These are phyloP conservation scores for Fennellomyces sp. DNA, from an alignment of 371 early-diverging fungal genomes.

Conservation along the genomic window DNA sequence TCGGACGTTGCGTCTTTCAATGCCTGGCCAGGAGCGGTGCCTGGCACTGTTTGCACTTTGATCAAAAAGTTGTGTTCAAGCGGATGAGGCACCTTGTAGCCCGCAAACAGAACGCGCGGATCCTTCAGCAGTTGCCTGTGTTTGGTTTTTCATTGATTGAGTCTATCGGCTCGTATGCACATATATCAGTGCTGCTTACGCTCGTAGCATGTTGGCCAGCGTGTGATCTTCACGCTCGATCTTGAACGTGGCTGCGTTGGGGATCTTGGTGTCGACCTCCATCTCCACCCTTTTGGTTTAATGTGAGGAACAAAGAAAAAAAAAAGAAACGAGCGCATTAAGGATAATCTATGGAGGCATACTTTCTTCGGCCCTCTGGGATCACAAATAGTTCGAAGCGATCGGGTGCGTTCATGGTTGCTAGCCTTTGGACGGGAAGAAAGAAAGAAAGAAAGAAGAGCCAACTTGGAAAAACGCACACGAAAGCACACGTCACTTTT, in stretches of 20 bases:
- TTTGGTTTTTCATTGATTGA: background rate
- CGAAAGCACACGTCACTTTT: too few species aligned
- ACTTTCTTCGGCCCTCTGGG: conserved; percentile 91
- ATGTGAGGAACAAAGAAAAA: background rate
- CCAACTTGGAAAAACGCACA: too few species aligned
- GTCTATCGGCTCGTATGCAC: background rate
- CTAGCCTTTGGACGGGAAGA: too few species aligned
- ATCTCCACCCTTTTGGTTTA: conserved; percentile 69
- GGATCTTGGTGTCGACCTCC: conserved; percentile 88
- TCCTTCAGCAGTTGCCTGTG: conserved; percentile 88
- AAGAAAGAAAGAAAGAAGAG: too few species aligned
- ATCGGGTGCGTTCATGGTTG: conserved; percentile 92
- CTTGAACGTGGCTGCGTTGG: conserved; percentile 92
- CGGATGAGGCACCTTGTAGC: conserved; percentile 98
- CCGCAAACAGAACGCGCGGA: conserved; percentile 94
- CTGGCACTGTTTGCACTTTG: conserved; percentile 90
- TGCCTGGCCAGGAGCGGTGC: conserved; percentile 83
- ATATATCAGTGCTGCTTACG: conserved; percentile 53
- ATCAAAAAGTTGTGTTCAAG: conserved; percentile 90
- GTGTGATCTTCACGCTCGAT: conserved; percentile 98
- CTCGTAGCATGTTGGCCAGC: conserved; percentile 89
- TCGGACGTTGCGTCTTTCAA: conserved; percentile 78
- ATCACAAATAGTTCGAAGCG: conserved; percentile 88
- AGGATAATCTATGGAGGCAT: too few species aligned
- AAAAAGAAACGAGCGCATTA: background rate